These are phyloP conservation scores for Adiantum capillusveneris DNA, from an alignment of 75 land plant genomes.

Conservation along the genomic window DNA sequence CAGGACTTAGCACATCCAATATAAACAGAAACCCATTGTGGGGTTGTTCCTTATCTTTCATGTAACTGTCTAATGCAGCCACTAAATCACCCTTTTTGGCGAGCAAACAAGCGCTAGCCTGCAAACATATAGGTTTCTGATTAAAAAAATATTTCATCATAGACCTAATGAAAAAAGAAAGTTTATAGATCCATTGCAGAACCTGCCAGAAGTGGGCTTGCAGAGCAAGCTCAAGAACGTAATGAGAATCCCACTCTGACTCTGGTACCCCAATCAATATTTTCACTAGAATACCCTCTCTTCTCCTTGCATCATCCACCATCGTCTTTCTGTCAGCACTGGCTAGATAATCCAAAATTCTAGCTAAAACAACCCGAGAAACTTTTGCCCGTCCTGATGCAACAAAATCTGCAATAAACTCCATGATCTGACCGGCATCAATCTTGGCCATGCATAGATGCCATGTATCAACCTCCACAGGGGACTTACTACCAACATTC, in stretches of 20 bases:
- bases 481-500: background rate
- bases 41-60: constrained; percentile 66
- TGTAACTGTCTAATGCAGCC: constrained; percentile 75
- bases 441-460: constrained; percentile 60
- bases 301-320: constrained; percentile 12
- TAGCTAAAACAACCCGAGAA: constrained; percentile 41
- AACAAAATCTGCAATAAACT: constrained; percentile 72
- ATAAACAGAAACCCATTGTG: constrained; percentile 77
- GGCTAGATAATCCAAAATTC: constrained; percentile 65
- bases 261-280: constrained; percentile 62
- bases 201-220: constrained; percentile 76
- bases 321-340: background rate
- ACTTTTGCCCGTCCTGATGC: constrained; percentile 48
- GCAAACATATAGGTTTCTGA: background rate
- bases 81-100: constrained; percentile 48
- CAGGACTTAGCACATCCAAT: constrained; percentile 33
- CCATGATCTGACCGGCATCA: constrained; percentile 45
- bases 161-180: background rate
- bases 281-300: constrained; percentile 66
- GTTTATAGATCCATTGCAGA: background rate
- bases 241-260: constrained; percentile 57
- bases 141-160: background rate
- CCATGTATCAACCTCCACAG: background rate
- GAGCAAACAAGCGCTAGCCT: constrained; percentile 83
- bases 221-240: constrained; percentile 55